phyloP scores from a whole-genome alignment of 2,329 filamentous ascomycete species.

The Lasiodiplodia theobromae region DNA sequence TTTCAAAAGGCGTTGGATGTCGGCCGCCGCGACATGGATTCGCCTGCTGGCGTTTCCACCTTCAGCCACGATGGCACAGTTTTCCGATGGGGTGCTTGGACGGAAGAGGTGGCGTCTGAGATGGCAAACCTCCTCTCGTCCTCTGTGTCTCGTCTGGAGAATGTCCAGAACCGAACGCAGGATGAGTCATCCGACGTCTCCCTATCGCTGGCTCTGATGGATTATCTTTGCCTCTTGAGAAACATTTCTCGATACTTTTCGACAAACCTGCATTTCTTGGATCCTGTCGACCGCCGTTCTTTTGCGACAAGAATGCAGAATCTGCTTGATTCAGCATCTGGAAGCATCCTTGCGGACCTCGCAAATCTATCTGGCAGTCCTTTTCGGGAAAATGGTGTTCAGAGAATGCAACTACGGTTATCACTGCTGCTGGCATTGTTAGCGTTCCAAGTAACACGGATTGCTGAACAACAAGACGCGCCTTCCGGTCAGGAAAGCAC shows the following conservation, averaged over 20 bases:
- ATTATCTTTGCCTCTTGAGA: slow-evolving; percentile 43
- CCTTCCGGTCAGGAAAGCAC: slow-evolving; percentile 33
- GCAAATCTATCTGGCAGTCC: background rate
- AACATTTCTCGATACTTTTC: slow-evolving; percentile 59
- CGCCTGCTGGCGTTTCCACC: slow-evolving; percentile 44
- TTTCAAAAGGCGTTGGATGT: slow-evolving; percentile 56
- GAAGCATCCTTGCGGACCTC: slow-evolving; percentile 32
- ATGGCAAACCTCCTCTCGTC: slow-evolving; percentile 45
- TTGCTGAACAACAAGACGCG: slow-evolving; percentile 41
- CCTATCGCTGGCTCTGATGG: background rate
- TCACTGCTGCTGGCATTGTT: slow-evolving; percentile 37
- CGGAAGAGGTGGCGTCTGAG: slow-evolving; percentile 60
- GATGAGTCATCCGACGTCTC: background rate
- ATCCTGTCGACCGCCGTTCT: slow-evolving; percentile 59
- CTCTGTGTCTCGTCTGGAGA: slow-evolving; percentile 33
- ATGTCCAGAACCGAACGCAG: background rate
- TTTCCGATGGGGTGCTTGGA: slow-evolving; percentile 62
- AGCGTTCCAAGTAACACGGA: slow-evolving; percentile 39
- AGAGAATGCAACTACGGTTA: background rate
- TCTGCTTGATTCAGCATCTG: slow-evolving; percentile 48
- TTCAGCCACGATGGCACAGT: slow-evolving; percentile 46
- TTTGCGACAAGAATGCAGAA: slow-evolving; percentile 54
- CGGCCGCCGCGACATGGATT: slow-evolving; percentile 52
- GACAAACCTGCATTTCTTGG: slow-evolving; percentile 58
- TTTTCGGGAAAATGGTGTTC: background rate